Evolutionary conservation across 2,329 filamentous ascomycete genomes (phyloP).

Genomic region (Xylariales sp.): DNA sequence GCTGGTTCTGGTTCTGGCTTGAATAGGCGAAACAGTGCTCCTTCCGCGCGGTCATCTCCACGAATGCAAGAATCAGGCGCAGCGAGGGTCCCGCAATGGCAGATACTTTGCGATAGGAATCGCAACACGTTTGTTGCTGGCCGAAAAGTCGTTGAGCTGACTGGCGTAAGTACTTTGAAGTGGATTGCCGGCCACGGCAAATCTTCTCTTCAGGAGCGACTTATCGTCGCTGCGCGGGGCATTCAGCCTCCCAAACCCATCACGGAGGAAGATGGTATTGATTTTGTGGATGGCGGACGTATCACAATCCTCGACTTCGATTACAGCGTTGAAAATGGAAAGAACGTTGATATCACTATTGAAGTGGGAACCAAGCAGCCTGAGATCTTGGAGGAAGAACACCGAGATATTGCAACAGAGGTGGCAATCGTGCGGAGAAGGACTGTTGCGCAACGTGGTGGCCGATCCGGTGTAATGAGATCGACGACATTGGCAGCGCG

Average conservation of each 20-base stretch:
- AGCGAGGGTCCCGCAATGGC: constrained; percentile 59
- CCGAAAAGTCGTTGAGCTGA: constrained; percentile 58
- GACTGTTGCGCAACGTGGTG: constrained; percentile 61
- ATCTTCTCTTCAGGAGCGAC: constrained; percentile 45
- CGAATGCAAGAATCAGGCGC: constrained; percentile 30
- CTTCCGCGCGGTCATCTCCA: constrained; percentile 33
- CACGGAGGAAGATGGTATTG: constrained; percentile 66
- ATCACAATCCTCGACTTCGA: constrained; percentile 72
- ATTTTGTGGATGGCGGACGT: constrained; percentile 75
- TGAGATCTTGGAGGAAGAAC: constrained; percentile 68
- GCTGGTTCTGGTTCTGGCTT: constrained; percentile 23
- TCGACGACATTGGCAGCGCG: constrained; percentile 38
- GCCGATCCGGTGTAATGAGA: constrained; percentile 42
- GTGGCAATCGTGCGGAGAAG: constrained; percentile 74
- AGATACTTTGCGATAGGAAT: constrained; percentile 61
- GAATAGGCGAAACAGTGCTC: constrained; percentile 35
- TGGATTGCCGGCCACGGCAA: constrained; percentile 61
- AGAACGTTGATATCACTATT: constrained; percentile 56
- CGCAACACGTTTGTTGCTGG: constrained; percentile 70
- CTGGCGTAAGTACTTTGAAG: constrained; percentile 63
- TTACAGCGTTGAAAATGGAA: constrained; percentile 53
- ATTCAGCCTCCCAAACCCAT: constrained; percentile 53
- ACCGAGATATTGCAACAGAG: constrained; percentile 69
- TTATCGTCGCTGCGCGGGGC: constrained; percentile 71
- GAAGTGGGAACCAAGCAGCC: constrained; percentile 69